Evolutionary conservation across 306 rosid species (phyloP).

Genomic region (Trifolium subterraneum): DNA sequence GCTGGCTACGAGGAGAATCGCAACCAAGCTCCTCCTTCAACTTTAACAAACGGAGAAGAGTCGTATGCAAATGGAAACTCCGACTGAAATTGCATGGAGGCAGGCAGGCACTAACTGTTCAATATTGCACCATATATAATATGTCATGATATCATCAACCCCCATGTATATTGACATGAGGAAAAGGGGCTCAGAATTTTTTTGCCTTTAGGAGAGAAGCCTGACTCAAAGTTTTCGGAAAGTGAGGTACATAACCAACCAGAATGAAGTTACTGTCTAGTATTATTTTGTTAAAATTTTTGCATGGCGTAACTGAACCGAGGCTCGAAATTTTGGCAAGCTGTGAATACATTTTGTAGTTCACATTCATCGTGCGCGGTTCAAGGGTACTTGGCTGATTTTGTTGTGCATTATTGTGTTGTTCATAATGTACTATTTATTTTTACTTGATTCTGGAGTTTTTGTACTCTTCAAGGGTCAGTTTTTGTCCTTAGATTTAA

Average conservation of each 20-base stretch:
- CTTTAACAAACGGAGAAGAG: slow-evolving; percentile 62
- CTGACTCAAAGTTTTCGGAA: slow-evolving; percentile 52
- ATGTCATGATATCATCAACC: slow-evolving; percentile 46
- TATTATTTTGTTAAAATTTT: slow-evolving; percentile 36
- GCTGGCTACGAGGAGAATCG: slow-evolving; percentile 57
- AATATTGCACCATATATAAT: slow-evolving; percentile 36
- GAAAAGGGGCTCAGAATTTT: slow-evolving; percentile 59
- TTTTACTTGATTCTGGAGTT: slow-evolving; percentile 2
- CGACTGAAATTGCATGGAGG: slow-evolving; percentile 42
- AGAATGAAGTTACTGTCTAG: slow-evolving; percentile 42
- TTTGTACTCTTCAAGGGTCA: slow-evolving; percentile 29
- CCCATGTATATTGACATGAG: slow-evolving; percentile 49
- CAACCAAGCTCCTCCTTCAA: slow-evolving; percentile 55
- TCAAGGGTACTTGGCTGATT: slow-evolving; percentile 50
- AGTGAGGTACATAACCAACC: slow-evolving; percentile 51
- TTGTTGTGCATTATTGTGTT: slow-evolving; percentile 32
- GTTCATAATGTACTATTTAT: slow-evolving; percentile 47
- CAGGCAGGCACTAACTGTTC: slow-evolving; percentile 19
- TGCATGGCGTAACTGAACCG: slow-evolving; percentile 52
- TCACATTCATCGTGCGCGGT: slow-evolving; percentile 38
- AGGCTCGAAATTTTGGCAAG: slow-evolving; percentile 71
- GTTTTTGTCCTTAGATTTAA: slow-evolving; percentile 38
- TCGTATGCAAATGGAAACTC: slow-evolving; percentile 49
- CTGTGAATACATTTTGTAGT: slow-evolving; percentile 46
- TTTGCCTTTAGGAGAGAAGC: slow-evolving; percentile 56